Percentiles rank a stretch among this genome's conserved stretches.
These are phyloP conservation scores for Termitomyces sp. DNA, from an alignment of 768 basidiomycete genomes.

Conservation along the genomic window DNA sequence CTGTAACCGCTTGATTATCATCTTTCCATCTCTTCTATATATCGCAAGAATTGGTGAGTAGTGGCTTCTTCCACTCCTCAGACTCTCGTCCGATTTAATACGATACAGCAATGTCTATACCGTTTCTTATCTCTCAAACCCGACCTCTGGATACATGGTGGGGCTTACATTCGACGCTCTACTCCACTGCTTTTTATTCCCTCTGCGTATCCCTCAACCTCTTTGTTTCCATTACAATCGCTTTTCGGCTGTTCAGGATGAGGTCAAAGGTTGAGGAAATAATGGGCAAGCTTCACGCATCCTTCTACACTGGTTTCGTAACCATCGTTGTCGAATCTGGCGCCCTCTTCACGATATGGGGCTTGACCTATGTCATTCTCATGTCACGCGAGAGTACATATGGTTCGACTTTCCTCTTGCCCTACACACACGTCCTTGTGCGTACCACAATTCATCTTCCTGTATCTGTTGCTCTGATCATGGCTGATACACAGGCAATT, in stretches of 20 bases:
- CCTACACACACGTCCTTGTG: slow-evolving; percentile 16
- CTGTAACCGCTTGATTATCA: slow-evolving; percentile 7
- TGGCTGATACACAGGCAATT: slow-evolving; percentile 13
- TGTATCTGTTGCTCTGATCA: not conserved
- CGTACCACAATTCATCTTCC: not conserved
- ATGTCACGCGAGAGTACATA: slow-evolving; percentile 5
- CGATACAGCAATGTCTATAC: slow-evolving; percentile 15
- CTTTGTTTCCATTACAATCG: slow-evolving; percentile 11
- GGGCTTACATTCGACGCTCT: slow-evolving; percentile 5
- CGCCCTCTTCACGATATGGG: slow-evolving; percentile 18
- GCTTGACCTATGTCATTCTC: slow-evolving; percentile 15
- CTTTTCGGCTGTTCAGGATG: slow-evolving; percentile 11
- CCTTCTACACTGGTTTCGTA: slow-evolving; percentile 16
- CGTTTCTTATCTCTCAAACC: slow-evolving; percentile 14
- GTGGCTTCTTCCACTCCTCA: not conserved
- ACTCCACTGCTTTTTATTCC: slow-evolving; percentile 13
- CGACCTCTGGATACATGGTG: slow-evolving; percentile 4
- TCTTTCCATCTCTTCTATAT: slow-evolving; percentile 14
- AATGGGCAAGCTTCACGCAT: slow-evolving; percentile 16
- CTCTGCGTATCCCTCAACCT: slow-evolving; percentile 18
- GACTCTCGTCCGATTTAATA: not conserved
- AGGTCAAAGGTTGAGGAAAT: slow-evolving; percentile 12
- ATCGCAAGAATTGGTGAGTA: slow-evolving; percentile 12
- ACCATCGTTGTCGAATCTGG: slow-evolving; percentile 19
- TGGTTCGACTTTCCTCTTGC: slow-evolving; percentile 12